Conservation (phyloP, 768 basidiomycete species). For the Rhizopogon salebrosus region DNA sequence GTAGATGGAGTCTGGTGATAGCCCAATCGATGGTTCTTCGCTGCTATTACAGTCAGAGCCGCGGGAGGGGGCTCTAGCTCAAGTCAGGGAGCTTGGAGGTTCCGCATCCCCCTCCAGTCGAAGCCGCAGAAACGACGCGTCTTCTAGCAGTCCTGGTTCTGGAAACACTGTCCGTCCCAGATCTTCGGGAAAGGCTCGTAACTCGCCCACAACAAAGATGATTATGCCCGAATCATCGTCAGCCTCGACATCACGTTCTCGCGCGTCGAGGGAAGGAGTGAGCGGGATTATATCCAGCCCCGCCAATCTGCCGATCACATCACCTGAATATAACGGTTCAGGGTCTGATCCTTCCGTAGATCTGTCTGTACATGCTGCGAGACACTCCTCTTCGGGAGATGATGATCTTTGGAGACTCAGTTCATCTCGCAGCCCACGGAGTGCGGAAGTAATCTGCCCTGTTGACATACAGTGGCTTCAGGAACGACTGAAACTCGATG, state of each 20-base stretch:
- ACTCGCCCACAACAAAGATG: neutral
- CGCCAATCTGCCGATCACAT: neutral
- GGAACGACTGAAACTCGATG: constrained; percentile 27
- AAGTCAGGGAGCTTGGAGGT: neutral
- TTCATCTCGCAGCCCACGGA: constrained; percentile 32
- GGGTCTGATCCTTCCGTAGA: constrained; percentile 3
- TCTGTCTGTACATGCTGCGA: constrained; percentile 6
- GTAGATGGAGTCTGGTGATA: neutral
- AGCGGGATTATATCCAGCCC: neutral
- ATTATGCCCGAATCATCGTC: neutral
- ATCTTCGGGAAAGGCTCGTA: neutral
- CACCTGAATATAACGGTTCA: neutral
- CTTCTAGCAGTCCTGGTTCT: neutral
- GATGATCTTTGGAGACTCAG: constrained; percentile 36
- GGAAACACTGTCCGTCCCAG: neutral
- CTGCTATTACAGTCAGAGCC: neutral
- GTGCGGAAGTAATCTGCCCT: constrained; percentile 26
- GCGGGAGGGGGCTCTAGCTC: neutral
- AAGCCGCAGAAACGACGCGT: neutral
- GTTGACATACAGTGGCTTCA: constrained; percentile 23
- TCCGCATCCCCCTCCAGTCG: neutral
- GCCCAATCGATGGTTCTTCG: neutral
- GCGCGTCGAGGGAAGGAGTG: neutral
- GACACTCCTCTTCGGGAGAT: constrained; percentile 7
- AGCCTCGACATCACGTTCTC: neutral